phyloP scores from a whole-genome alignment of 2,329 filamentous ascomycete species.

The Helminthosporium solani region DNA sequence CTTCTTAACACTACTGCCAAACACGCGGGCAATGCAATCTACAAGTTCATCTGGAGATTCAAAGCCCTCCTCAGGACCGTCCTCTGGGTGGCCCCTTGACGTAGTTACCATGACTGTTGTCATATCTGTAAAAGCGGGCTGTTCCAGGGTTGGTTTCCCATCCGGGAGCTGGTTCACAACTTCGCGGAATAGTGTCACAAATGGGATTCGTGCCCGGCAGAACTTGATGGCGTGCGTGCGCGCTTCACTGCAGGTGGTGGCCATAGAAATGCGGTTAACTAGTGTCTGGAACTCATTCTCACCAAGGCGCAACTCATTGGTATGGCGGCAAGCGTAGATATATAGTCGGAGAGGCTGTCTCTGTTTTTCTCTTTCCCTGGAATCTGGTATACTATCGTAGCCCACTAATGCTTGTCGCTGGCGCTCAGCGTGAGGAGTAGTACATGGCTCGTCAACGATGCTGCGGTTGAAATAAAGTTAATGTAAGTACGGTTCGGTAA shows the following conservation, averaged over 20 bases:
- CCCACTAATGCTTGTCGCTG: conserved; percentile 10
- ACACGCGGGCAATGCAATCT: conserved; percentile 10
- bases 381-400: conserved; percentile 7
- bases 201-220: conserved; percentile 1
- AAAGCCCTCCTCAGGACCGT: conserved; percentile 7
- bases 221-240: conserved; percentile 7
- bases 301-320: conserved; percentile 6
- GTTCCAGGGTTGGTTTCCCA: conserved; percentile 3
- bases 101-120: conserved; percentile 9
- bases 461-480: conserved; percentile 6
- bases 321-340: conserved; percentile 4
- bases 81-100: not conserved
- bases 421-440: conserved; percentile 5
- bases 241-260: conserved; percentile 9
- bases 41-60: conserved; percentile 10
- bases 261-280: conserved; percentile 10
- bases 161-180: conserved; percentile 5
- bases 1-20: conserved; percentile 10
- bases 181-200: not conserved
- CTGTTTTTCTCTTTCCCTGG: too few species aligned
- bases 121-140: conserved; percentile 8
- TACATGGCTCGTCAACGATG: conserved; percentile 7
- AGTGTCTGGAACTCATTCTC: conserved; percentile 10
- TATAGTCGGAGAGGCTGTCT: conserved; percentile 8
- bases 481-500: too few species aligned